Evolutionary conservation across 164 flowering plant genomes (phyloP).

Genomic region (Aristolochia californica): DNA sequence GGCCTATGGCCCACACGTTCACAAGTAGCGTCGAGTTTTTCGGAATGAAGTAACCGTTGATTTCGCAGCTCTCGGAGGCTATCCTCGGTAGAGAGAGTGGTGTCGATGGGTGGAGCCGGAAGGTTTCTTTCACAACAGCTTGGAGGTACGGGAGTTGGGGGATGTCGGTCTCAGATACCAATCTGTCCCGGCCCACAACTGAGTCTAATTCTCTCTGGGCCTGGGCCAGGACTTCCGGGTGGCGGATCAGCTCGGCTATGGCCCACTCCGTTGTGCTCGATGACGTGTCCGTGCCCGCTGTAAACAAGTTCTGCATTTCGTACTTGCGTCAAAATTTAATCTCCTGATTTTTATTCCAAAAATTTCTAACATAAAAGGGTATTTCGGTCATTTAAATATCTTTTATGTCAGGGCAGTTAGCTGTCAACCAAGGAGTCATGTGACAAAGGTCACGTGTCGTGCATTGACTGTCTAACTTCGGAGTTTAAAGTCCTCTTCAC

Average conservation of each 20-base stretch:
- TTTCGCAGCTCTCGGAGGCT: conserved; percentile 47
- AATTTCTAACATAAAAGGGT: too few relatives aligned
- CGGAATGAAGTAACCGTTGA: conserved; percentile 68
- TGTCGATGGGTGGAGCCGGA: conserved; percentile 83
- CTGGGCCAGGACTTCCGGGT: conserved; percentile 41
- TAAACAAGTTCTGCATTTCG: conserved; percentile 65
- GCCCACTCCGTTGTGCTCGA: conserved; percentile 89
- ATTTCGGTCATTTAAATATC: too few relatives aligned
- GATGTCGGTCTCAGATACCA: conserved; percentile 51
- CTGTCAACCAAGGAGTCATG: too few relatives aligned
- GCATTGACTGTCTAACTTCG: too few relatives aligned
- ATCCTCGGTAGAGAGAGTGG: conserved; percentile 74
- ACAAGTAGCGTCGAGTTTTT: conserved; percentile 54
- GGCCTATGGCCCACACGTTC: conserved; percentile 77
- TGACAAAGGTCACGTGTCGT: too few relatives aligned
- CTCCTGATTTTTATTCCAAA: too few relatives aligned
- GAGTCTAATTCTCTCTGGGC: conserved; percentile 51
- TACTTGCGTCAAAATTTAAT: too few relatives aligned
- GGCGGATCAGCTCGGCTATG: conserved; percentile 58
- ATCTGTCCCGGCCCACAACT: conserved; percentile 56
- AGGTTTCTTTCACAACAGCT: conserved; percentile 66
- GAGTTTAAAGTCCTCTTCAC: too few relatives aligned
- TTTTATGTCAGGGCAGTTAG: too few relatives aligned
- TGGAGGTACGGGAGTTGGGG: conserved; percentile 44
- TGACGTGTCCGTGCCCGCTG: conserved; percentile 81